These are phyloP conservation scores for Planoprotostelium fungivorum DNA, from an alignment of 78 protist species.

Conservation along the genomic window DNA sequence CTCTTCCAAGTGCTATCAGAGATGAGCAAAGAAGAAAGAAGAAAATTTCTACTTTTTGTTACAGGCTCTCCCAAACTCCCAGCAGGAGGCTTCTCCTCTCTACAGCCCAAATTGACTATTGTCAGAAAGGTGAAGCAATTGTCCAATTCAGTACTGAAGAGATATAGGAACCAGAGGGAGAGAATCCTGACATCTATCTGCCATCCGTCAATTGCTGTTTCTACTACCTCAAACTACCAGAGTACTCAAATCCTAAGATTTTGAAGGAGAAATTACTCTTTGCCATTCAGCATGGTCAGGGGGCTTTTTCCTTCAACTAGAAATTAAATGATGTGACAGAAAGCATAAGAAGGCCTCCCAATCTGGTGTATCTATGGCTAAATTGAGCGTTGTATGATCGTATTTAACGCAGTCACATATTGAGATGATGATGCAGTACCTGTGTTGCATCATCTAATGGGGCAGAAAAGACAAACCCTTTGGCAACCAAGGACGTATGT, in stretches of 20 bases:
- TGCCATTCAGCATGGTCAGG: slow-evolving; percentile 75
- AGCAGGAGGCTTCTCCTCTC: slow-evolving; percentile 62
- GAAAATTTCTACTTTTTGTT: slow-evolving; percentile 61
- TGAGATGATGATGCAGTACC: too few species aligned
- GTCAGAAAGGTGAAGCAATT: slow-evolving; percentile 46
- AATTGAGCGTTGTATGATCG: too few species aligned
- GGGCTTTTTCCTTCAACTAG: slow-evolving; percentile 24
- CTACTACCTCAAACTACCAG: slow-evolving; percentile 81
- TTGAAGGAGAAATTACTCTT: slow-evolving; percentile 50
- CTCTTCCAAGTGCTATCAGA: slow-evolving; percentile 56
- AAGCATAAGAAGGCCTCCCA: too few species aligned
- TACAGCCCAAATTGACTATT: slow-evolving; percentile 42
- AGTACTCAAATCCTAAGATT: slow-evolving; percentile 62
- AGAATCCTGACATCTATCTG: slow-evolving; percentile 57
- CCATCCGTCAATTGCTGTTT: slow-evolving; percentile 79
- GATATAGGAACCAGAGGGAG: slow-evolving; percentile 19
- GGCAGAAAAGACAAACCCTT: too few species aligned
- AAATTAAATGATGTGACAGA: background rate
- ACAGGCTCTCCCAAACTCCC: slow-evolving; percentile 79
- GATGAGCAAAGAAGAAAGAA: slow-evolving; percentile 29
- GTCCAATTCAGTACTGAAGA: too few species aligned
- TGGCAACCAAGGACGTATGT: too few species aligned
- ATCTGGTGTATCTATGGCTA: too few species aligned
- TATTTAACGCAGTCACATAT: too few species aligned
- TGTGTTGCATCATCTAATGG: too few species aligned